Percentiles rank a stretch among this genome's conserved stretches.
Evolutionary conservation across 202 grass and related monocot genomes (phyloP).

Genomic region (Eragrostis tef): DNA sequence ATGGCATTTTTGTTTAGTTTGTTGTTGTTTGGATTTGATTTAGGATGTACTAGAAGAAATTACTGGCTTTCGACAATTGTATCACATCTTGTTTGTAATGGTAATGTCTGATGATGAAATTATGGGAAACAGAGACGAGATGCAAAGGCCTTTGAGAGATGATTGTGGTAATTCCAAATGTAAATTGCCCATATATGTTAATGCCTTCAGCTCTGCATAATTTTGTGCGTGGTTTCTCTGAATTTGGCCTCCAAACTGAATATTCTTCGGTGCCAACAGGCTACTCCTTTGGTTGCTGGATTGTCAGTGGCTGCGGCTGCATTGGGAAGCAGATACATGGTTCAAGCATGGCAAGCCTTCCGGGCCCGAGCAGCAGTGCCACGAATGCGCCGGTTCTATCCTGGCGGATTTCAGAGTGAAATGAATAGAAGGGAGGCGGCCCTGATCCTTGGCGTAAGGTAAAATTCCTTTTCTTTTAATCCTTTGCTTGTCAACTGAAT

Average conservation of each 20-base stretch:
- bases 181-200: background rate
- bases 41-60: background rate
- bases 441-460: conserved; percentile 92
- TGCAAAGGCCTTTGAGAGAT: background rate
- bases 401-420: conserved; percentile 81
- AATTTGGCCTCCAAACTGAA: background rate
- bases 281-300: conserved; percentile 66
- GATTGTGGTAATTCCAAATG: background rate
- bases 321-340: conserved; percentile 64
- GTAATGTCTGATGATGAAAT: background rate
- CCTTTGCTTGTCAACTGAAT: background rate
- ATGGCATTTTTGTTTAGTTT: background rate
- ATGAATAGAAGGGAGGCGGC: conserved; percentile 79
- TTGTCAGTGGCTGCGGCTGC: conserved; percentile 78
- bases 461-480: background rate
- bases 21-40: background rate
- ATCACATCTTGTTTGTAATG: background rate
- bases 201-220: background rate
- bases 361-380: conserved; percentile 56
- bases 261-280: conserved; percentile 48
- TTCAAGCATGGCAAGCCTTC: conserved; percentile 69
- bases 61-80: background rate
- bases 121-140: background rate
- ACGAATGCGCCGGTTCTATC: conserved; percentile 67
- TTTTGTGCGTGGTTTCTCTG: background rate